Base-by-base conservation (phyloP, 805 yeast species). In the Candida railenensis region DNA sequence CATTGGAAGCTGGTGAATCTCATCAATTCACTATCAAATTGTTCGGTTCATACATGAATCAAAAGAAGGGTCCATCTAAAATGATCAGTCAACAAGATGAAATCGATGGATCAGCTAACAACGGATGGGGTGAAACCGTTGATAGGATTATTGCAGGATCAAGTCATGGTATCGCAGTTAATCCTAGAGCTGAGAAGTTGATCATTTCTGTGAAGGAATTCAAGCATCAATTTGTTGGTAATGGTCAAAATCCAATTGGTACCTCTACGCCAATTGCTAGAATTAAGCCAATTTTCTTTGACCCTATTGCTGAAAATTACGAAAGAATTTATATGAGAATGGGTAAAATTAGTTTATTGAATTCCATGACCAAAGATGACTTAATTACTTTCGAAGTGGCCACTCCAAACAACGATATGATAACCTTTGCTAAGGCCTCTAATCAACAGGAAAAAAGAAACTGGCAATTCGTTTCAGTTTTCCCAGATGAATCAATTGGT, bases 61-160 rank as follows among this genome's bases (percentile, higher is more conserved):
- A 65, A 22, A 69, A 70, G 50, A 67, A 59, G 49, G 61, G 62
- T 30, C 34, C 47, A 3, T 20, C 32, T 3, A 71, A 67, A 57
- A 42, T 48, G 41, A 22, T 50, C 28, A 48, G 47, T 32, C 49
- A 45, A 7, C 42, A 34, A 15, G 49, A 48, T 8, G 49, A 51
- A 11, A 56, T 53, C 2, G 53, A 51, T 33, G 39, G 46, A 3
- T 47, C 22, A 18, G 49, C 44, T 16, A 84, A 82, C 59, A 77
- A 80, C 49, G 97, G 97, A 42, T 89, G 96, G 96, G 97, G 96
- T 67, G 91, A 85, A 51, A 67, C 87, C 43, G 78, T 86, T 19
- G 89, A 88, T 56, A 73, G 95, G 56, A 86, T 89, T 49, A 83
- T 89, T 52, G 62, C 79, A 14, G 94, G 95, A 21, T 80, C 91